These are phyloP conservation scores for Trichoderma koningii DNA, from an alignment of 2,329 filamentous ascomycete genomes.

Conservation along the genomic window DNA sequence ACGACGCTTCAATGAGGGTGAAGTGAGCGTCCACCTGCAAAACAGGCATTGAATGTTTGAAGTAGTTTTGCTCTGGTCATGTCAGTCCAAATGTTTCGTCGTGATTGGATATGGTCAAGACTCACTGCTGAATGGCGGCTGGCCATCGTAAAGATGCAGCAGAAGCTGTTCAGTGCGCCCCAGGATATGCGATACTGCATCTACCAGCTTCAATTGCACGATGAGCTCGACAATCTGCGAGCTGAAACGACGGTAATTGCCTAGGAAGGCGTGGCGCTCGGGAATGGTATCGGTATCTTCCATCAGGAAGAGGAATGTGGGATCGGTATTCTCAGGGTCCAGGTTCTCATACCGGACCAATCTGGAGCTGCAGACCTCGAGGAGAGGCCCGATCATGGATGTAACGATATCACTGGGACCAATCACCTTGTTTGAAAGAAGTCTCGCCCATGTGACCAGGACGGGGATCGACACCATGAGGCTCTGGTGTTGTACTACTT, in stretches of 20 bases:
- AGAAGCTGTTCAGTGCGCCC: constrained; percentile 73
- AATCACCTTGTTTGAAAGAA: constrained; percentile 73
- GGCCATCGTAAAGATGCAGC: constrained; percentile 71
- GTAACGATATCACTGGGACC: constrained; percentile 63
- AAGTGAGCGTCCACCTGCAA: constrained; percentile 86
- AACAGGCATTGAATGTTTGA: constrained; percentile 70
- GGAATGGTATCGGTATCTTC: constrained; percentile 95
- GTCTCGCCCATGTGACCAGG: constrained; percentile 83
- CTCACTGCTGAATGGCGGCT: constrained; percentile 67
- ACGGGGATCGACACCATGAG: constrained; percentile 92
- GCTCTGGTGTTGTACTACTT: constrained; percentile 80
- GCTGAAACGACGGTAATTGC: constrained; percentile 92
- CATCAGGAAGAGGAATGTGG: constrained; percentile 77
- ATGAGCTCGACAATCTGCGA: constrained; percentile 84
- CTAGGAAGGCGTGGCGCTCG: constrained; percentile 90
- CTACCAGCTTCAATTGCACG: constrained; percentile 76
- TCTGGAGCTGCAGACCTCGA: constrained; percentile 81
- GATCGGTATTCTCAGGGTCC: constrained; percentile 77
- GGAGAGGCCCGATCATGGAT: constrained; percentile 69
- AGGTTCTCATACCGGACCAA: constrained; percentile 86
- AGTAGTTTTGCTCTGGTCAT: constrained; percentile 56
- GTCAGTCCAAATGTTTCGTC: constrained; percentile 24
- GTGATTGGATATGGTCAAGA: constrained; percentile 1
- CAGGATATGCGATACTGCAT: constrained; percentile 88
- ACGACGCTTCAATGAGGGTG: constrained; percentile 81